Conservation (phyloP, 140 eudicot species). For the Senecio squalidus region DNA sequence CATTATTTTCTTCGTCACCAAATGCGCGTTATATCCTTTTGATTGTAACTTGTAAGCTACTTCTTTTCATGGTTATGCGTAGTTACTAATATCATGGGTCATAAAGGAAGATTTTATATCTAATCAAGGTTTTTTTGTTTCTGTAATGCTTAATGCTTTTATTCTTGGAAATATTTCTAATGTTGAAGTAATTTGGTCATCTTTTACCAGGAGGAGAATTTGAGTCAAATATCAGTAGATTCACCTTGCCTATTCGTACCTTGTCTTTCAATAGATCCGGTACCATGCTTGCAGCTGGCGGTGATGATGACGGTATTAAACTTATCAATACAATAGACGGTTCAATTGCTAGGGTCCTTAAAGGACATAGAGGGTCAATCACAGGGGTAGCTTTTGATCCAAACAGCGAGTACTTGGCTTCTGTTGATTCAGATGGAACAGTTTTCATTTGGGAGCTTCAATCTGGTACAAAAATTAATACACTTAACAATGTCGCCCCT, state of each 20-base stretch:
- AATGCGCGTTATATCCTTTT: not conserved
- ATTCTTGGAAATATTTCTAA: not conserved
- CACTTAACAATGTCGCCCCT: constrained; percentile 67
- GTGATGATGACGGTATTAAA: constrained; percentile 95
- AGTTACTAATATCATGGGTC: not conserved
- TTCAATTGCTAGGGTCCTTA: constrained; percentile 80
- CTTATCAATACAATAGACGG: constrained; percentile 93
- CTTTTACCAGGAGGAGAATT: constrained; percentile 79
- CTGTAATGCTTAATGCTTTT: not conserved
- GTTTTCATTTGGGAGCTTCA: constrained; percentile 84
- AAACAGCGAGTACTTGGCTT: constrained; percentile 84
- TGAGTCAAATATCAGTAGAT: constrained; percentile 80
- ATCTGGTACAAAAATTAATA: constrained; percentile 62
- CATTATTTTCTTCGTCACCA: not conserved
- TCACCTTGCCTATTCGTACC: constrained; percentile 81
- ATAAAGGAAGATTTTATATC: not conserved
- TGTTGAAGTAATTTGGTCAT: not conserved
- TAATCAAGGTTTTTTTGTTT: not conserved
- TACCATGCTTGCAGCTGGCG: constrained; percentile 93
- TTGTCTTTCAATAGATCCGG: constrained; percentile 91
- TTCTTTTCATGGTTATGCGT: not conserved
- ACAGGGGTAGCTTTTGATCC: constrained; percentile 93
- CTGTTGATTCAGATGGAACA: constrained; percentile 83
- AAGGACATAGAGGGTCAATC: constrained; percentile 88
- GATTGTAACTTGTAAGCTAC: not conserved